These are phyloP conservation scores for Amylocystis lapponica DNA, from an alignment of 768 basidiomycete genomes.

Conservation along the genomic window DNA sequence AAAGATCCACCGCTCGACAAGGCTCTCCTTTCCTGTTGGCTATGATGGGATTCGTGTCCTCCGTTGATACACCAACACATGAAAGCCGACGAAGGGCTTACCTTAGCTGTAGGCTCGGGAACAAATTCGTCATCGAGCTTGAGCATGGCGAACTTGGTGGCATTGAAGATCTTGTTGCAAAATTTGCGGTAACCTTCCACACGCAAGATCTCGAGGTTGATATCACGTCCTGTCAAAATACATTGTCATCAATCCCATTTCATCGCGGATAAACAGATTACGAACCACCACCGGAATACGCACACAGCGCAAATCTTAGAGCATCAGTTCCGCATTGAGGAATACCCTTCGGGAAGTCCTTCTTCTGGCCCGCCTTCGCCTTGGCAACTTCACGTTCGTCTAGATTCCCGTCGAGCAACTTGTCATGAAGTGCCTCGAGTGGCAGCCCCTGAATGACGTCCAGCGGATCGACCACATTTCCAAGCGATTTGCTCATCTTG, in stretches of 20 bases:
- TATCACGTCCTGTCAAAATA: conserved; percentile 70
- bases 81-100: conserved; percentile 24
- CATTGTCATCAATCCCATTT: background rate
- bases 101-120: conserved; percentile 65
- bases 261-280: background rate
- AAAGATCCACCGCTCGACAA: conserved; percentile 93
- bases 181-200: conserved; percentile 99
- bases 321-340: conserved; percentile 99
- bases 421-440: conserved; percentile 76
- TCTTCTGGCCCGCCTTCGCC: conserved; percentile 94
- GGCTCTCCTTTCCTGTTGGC: conserved; percentile 85
- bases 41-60: conserved; percentile 23
- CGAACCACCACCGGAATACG: conserved; percentile 85
- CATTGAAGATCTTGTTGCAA: conserved; percentile 99
- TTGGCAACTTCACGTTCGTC: conserved; percentile 90
- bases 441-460: conserved; percentile 87
- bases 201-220: conserved; percentile 92
- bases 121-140: conserved; percentile 84
- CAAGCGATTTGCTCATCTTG: conserved; percentile 98
- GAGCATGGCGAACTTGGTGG: conserved; percentile 98
- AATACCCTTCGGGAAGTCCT: conserved; percentile 97
- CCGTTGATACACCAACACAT: background rate
- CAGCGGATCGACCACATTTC: conserved; percentile 95
- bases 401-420: conserved; percentile 86
- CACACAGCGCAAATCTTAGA: conserved; percentile 89